Conservation (phyloP, 2,329 filamentous ascomycete genomes). For the Colletotrichum eleusines region DNA sequence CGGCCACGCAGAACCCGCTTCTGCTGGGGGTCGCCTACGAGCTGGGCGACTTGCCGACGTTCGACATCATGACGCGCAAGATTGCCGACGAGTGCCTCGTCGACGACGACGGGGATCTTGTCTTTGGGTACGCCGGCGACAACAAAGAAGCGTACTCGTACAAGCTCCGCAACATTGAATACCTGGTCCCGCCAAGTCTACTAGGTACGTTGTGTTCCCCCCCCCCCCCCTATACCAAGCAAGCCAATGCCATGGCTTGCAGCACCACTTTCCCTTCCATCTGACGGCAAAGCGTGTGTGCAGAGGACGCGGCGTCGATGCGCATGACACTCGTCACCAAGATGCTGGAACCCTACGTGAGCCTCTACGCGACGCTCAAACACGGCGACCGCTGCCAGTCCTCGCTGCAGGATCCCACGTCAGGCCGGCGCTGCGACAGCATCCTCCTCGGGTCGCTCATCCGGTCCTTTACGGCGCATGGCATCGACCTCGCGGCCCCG, state of each 20-base stretch:
- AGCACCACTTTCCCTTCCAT: not conserved
- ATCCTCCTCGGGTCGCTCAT: conserved; percentile 36
- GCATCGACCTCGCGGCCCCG: conserved; percentile 11
- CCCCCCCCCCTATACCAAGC: not conserved
- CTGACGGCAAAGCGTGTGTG: not conserved
- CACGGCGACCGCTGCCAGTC: conserved; percentile 27
- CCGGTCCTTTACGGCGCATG: conserved; percentile 15
- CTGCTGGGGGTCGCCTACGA: conserved; percentile 51
- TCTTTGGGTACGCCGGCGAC: conserved; percentile 21
- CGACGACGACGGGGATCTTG: conserved; percentile 26
- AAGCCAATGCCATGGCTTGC: not conserved
- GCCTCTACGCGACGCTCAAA: conserved; percentile 16
- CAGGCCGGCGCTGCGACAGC: conserved; percentile 31
- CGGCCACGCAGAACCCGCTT: conserved; percentile 40
- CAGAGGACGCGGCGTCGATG: conserved; percentile 7
- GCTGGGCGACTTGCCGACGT: conserved; percentile 46
- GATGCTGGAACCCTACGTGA: conserved; percentile 19
- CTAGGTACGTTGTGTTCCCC: not conserved
- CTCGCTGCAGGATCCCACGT: conserved; percentile 5
- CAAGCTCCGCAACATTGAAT: conserved; percentile 25
- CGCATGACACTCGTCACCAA: conserved; percentile 15
- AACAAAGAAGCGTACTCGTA: conserved; percentile 13
- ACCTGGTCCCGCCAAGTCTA: conserved; percentile 9
- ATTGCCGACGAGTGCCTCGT: conserved; percentile 44
- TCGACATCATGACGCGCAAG: conserved; percentile 43